These are phyloP conservation scores for Vinca major DNA, from an alignment of 305 asterid species.

Conservation along the genomic window DNA sequence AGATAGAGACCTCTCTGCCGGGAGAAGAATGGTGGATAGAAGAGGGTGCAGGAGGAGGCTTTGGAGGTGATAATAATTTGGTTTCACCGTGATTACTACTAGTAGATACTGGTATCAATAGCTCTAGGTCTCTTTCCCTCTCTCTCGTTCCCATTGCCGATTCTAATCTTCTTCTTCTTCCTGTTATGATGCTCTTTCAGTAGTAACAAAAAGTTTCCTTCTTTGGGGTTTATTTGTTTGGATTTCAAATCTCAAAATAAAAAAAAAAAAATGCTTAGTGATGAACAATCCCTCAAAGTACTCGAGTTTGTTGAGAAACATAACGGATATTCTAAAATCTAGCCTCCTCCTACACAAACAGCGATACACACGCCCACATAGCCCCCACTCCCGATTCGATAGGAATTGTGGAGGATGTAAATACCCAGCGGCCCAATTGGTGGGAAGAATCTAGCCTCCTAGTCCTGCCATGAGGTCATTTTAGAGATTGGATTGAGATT, in stretches of 20 bases:
- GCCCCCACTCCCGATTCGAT: no score
- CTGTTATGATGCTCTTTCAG: background rate
- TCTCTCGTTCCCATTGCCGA: conserved; percentile 11
- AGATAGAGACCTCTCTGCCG: conserved; percentile 14
- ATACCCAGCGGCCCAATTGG: no score
- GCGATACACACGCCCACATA: no score
- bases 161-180: background rate
- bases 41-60: conserved; percentile 7
- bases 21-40: conserved; percentile 1
- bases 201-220: no score
- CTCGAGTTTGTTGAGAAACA: conserved; percentile 1
- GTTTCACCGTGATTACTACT: conserved; percentile 4
- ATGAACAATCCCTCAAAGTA: background rate
- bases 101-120: conserved; percentile 13
- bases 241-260: no score
- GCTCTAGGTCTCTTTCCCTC: conserved; percentile 17
- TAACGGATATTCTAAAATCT: background rate
- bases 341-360: no score
- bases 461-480: no score
- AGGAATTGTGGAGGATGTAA: no score
- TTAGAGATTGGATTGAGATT: no score
- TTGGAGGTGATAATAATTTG: background rate
- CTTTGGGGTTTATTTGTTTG: no score
- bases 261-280: no score
- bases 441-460: no score